Conservation (phyloP, 148 eudicot genomes). For the Gaultheria prostrata region DNA sequence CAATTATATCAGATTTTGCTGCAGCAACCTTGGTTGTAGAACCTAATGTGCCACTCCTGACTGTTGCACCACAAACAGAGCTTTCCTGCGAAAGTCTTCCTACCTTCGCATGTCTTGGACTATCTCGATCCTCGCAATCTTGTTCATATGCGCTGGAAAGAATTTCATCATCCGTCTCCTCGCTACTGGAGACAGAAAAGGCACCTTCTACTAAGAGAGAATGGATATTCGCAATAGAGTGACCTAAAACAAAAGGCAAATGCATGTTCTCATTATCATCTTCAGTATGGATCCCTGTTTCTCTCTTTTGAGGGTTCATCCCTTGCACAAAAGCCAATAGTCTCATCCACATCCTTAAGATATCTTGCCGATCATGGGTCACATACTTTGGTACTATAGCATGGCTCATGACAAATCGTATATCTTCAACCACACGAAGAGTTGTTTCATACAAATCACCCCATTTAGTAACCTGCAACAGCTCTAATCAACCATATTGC, state of each 20-base stretch:
- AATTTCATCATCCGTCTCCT: slow-evolving; percentile 37
- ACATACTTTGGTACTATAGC: slow-evolving; percentile 64
- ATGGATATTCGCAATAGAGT: slow-evolving; percentile 67
- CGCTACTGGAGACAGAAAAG: slow-evolving; percentile 43
- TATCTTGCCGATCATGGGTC: slow-evolving; percentile 55
- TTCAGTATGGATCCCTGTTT: slow-evolving; percentile 82
- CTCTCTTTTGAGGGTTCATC: slow-evolving; percentile 84
- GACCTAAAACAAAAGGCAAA: slow-evolving; percentile 73
- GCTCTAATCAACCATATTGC: slow-evolving; percentile 13
- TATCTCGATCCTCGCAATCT: slow-evolving; percentile 54
- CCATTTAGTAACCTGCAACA: slow-evolving; percentile 76
- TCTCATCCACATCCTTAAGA: slow-evolving; percentile 67
- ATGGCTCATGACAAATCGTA: slow-evolving; percentile 90
- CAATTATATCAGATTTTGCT: slow-evolving; percentile 26
- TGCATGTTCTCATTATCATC: slow-evolving; percentile 78
- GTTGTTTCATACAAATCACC: slow-evolving; percentile 65
- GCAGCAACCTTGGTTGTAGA: slow-evolving; percentile 29
- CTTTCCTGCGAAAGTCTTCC: slow-evolving; percentile 85
- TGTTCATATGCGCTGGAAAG: slow-evolving; percentile 24
- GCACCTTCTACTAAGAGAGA: slow-evolving; percentile 74
- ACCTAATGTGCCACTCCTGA: slow-evolving; percentile 32
- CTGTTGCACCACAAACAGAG: slow-evolving; percentile 52
- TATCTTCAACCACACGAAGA: slow-evolving; percentile 82
- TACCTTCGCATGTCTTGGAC: slow-evolving; percentile 76
- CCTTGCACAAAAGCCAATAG: slow-evolving; percentile 86